phyloP scores from a whole-genome alignment of 495 filamentous ascomycete genomes.

The Oidiodendron maius region DNA sequence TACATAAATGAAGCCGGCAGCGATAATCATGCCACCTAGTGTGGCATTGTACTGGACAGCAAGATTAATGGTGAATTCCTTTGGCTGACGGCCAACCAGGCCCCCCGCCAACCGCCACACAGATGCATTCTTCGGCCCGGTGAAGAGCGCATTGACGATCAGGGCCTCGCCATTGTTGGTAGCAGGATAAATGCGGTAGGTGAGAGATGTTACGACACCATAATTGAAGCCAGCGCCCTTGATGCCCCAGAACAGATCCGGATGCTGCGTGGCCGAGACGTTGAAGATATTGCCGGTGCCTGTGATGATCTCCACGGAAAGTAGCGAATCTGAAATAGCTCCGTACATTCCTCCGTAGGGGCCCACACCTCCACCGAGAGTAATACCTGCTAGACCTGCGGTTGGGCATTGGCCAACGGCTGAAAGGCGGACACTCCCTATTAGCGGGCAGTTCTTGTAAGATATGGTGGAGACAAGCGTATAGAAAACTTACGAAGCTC shows the following conservation, averaged over 20 bases:
- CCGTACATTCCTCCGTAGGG: constrained; percentile 43
- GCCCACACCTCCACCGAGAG: constrained; percentile 52
- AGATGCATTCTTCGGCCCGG: background rate
- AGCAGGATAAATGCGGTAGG: constrained; percentile 23
- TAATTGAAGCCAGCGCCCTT: constrained; percentile 43
- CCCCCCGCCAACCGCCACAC: background rate
- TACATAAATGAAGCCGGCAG: background rate
- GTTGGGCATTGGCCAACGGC: constrained; percentile 20
- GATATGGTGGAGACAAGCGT: too few species aligned
- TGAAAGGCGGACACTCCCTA: background rate
- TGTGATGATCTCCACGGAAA: constrained; percentile 41
- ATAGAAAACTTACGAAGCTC: constrained; percentile 1
- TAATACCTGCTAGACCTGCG: constrained; percentile 48
- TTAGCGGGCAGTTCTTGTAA: background rate
- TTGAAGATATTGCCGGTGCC: constrained; percentile 35
- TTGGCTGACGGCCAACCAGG: background rate
- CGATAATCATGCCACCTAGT: background rate
- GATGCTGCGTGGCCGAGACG: constrained; percentile 31
- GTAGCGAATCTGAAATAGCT: constrained; percentile 47
- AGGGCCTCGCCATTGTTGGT: background rate
- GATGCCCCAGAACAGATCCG: constrained; percentile 43
- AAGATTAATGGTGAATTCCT: constrained; percentile 1
- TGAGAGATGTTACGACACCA: constrained; percentile 29
- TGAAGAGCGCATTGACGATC: background rate
- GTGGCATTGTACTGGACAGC: background rate